Base-by-base conservation (phyloP, 352 stramenopile genomes). In the Phytopythium chamaehyphon region DNA sequence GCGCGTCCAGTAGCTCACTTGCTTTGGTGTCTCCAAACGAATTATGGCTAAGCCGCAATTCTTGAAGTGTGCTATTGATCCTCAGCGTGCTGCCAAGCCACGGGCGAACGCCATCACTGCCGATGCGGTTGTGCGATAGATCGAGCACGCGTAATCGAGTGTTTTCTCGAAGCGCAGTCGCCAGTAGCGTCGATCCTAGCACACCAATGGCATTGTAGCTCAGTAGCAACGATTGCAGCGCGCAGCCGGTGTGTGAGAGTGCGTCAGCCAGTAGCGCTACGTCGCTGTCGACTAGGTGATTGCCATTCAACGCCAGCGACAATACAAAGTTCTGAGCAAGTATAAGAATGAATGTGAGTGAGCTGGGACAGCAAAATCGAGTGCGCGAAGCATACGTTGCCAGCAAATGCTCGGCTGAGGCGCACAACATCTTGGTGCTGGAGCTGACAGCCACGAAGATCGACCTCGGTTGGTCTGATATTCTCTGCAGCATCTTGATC, bases 41-140 rank as follows among this genome's bases (percentile, higher is more conserved):
- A 38, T 91, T 91, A 60, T 89, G 78, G 11, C 65, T 88, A 23
- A 91, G 74, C 26, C 67, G 69, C 33, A 91, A 69, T 18, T 85
- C 61, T 6, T 66, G 51, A 16, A 91, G 72, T 10, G 57, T 35
- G 6, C 38, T 49, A 53, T 91, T 91, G 24, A 57, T 47, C 2
- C 74, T 66, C 47, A 91, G 59, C 7, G 76, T 77, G 33, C 69
- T 57, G 9, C 78, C 78, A 26, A 91, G 72, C 81, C 81, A 91
- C 16, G 71, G 67, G 8, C 54, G 59, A 21, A 89, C 60, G 3
- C 81, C 81, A 9, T 83, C 68, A 4, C 54, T 62, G 7, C 77
- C 74, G 21, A 89, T 84, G 19, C 62, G 76, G 36, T 91, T 91
- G 67, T 91, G 76, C 53, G 67, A 76, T 28, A 91, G 62, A 52